Evolutionary conservation across 176 grass and related monocot genomes (phyloP).

Genomic region (Raddia guianensis): DNA sequence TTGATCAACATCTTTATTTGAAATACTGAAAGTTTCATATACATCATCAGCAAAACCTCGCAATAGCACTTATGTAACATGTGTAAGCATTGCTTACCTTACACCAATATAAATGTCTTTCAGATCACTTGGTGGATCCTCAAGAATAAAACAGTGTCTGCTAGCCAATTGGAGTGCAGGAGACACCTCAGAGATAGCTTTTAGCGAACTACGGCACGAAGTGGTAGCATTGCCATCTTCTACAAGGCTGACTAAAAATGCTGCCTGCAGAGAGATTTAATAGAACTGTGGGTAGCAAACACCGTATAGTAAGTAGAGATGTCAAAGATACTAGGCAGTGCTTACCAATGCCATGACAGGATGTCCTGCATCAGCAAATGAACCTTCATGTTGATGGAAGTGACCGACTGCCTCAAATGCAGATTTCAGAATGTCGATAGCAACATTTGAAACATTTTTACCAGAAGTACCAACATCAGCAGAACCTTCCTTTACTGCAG

Average conservation of each 20-base stretch:
- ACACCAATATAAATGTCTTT: constrained; percentile 45
- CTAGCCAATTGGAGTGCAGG: constrained; percentile 89
- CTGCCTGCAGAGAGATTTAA: constrained; percentile 69
- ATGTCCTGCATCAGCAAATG: constrained; percentile 91
- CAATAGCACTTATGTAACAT: constrained; percentile 14
- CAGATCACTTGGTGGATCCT: constrained; percentile 79
- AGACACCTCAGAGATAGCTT: constrained; percentile 84
- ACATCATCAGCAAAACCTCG: constrained; percentile 38
- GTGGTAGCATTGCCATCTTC: constrained; percentile 59
- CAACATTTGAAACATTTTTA: constrained; percentile 56
- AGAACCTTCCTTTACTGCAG: constrained; percentile 43
- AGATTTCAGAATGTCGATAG: constrained; percentile 78
- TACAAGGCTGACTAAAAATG: constrained; percentile 80
- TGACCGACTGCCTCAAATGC: constrained; percentile 84
- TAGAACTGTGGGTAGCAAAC: constrained; percentile 22
- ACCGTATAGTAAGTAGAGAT: constrained; percentile 12
- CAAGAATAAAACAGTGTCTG: constrained; percentile 89
- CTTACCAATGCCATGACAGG: constrained; percentile 96
- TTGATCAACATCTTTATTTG: constrained; percentile 52
- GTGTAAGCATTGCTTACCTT: constrained; percentile 54
- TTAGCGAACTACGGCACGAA: constrained; percentile 83
- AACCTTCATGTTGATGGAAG: constrained; percentile 67
- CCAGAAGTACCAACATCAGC: constrained; percentile 52
- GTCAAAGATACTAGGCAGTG: neutral
- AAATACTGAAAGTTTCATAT: constrained; percentile 51